Evolutionary conservation across 225 moss, liverwort and hornwort species (phyloP), one percentile per base, ranked within the genome.

Genomic region (Physcomitrium patens): DNA sequence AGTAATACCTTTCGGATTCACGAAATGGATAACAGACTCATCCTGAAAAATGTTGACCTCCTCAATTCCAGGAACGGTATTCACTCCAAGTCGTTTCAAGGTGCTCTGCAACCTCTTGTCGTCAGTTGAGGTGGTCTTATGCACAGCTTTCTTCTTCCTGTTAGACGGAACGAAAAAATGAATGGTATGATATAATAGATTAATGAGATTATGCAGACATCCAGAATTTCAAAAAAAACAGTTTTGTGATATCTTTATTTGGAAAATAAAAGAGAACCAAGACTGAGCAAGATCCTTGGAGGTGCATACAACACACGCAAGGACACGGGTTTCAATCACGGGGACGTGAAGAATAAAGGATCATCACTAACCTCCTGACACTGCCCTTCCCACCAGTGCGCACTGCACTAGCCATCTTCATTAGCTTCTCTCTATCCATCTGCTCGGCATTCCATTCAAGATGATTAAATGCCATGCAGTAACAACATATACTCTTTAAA

Each of bases 31-130:
- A 19, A 87, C 89, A 55, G 84, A 84, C 53, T 89, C 86, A n/a
- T 89, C 89, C 84, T 89, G 86, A 70, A 89, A 87, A 26, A 89
- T 89, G 73, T 89, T 89, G 70, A 89, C 89, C 76, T 89, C 89
- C 72, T 89, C 86, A 60, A 89, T 89, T 41, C 84, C 89, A 0
- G 89, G 89, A 58, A 84, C 84, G 62, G 86, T 77, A 69, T 89
- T 89, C n/a, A 89, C 86, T 53, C 84, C 89, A 54, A 89, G 86
- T 18, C 86, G 82, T 80, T 89, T 89, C 80, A 89, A 78, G 14
- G 86, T 87, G 63, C 80, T 89, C 82, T 86, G 84, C 84, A 89
- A 73, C 67, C 89, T 86, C 86, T 89, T 89, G 50, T 89, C 86
- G 61, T 89, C 86, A 15, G 89, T 89, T 1, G 89, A 82, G 65